Evolutionary conservation across 73 alveolate species (phyloP), one percentile per base, ranked within the genome.

Genomic region (Halteria grandinella): DNA sequence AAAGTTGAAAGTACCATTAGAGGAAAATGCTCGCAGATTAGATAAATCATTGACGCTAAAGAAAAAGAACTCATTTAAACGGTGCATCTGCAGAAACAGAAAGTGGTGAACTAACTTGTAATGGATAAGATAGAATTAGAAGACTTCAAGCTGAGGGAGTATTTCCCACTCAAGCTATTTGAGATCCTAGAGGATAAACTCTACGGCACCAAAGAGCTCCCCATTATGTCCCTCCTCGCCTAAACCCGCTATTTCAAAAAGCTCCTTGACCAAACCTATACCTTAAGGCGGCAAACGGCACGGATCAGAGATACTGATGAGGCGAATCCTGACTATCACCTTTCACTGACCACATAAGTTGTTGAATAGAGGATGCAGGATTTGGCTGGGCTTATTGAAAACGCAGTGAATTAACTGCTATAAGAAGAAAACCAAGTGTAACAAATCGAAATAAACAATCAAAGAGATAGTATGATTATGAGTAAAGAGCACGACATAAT

Each of bases 151-250:
- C 27, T 39, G 7, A 62, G 41, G 45, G 78, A 62, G 24, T 41
- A 17, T 2, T 62, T 62, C 44, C 78, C 78, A 4, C 23, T 62
- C 12, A 62, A 62, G 60, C 5, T 62, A 62, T 39, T 62, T 36
- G 78, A 62, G 24, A 62, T 62, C 20, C 78, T 62, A 18, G 78
- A 62, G 27, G 60, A 39, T 29, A 62, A 62, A 21, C 27, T 36
- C 8, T 27, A 62, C 25, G n/a, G n/a, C n/a, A 29, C 47, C 21
- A 62, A 62, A 23, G 78, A 62, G 20, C 28, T 62, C 12, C 60
- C 57, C 4, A 12, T 39, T 20, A 10, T 39, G n/a, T 29, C 60
- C 23, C 15, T 62, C 3, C 27, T 62, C 14, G 25, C 62, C 44
- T 23, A 62, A 33, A 62, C 78, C 23, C 36, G 41, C 36, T 62